Base-by-base conservation (phyloP, 2,329 filamentous ascomycete genomes). In the Talaromyces sp. region DNA sequence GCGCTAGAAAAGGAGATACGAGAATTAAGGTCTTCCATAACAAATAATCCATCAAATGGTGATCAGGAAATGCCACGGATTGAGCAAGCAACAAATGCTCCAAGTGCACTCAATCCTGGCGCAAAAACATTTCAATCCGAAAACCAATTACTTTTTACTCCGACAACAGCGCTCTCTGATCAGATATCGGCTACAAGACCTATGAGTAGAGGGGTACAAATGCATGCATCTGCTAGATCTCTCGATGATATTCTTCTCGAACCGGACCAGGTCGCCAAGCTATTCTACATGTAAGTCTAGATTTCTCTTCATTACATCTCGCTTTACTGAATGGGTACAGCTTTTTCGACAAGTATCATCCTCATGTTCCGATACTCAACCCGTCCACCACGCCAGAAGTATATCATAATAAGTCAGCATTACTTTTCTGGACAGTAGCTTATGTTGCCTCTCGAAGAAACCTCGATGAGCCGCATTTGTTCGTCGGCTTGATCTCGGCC, bases 341-440 rank as follows among this genome's bases (percentile, higher is more conserved):
- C 10, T 65, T 65, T 52, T 65, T 65, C 27, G 41, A 60, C 25
- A 37, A 50, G n/a, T 63, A 66, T 39, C 45, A 63, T n/a, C 64
- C 60, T 17, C 39, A 63, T 47, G 10, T 63, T 4, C 50, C 61
- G 33, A 35, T 63, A 10, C 54, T 67, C 5, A 31, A 61, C 19
- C 58, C 62, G 5, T 19, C 6, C 3, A 37, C 45, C 39, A 43
- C 62, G 11, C 57, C 65, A 27, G 62, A 69, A 15, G 65, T 58
- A 7, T 67, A 65, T 31, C 68, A 63, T 37, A 19, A 33, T n/a
- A 52, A 37, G 7, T 67, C 56, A 22, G 45, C 60, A n/a, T 49
- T 68, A 3, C 54, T 69, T 15, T 69, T 69, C 35, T 69, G 68
- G 68, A 60, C 63, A 1, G 63, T 69, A n/a, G 31, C 68, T 3